phyloP scores from a whole-genome alignment of 108 stramenopile species.

The Conticribra guillardii region DNA sequence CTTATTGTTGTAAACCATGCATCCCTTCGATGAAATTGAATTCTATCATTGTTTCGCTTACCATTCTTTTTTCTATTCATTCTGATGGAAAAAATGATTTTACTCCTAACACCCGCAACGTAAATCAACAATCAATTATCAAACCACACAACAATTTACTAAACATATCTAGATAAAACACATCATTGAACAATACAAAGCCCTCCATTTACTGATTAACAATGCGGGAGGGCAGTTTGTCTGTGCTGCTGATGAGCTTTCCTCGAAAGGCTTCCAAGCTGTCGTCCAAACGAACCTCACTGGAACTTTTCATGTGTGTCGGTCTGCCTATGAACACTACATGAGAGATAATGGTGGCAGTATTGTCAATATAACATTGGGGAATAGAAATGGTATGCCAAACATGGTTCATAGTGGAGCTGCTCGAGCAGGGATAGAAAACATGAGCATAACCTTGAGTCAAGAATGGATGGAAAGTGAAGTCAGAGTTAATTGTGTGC shows the following conservation, averaged over 20 bases:
- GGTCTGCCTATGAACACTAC: constrained; percentile 76
- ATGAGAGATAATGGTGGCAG: constrained; percentile 81
- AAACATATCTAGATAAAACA: constrained; percentile 55
- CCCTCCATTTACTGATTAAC: constrained; percentile 81
- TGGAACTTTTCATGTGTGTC: constrained; percentile 83
- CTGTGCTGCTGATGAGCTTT: constrained; percentile 69
- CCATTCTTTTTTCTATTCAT: too few relatives aligned
- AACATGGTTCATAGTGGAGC: constrained; percentile 86
- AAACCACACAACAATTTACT: constrained; percentile 52
- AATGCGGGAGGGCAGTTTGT: constrained; percentile 89
- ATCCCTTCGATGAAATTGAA: too few relatives aligned
- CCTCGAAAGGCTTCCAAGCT: constrained; percentile 71
- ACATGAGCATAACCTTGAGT: constrained; percentile 83
- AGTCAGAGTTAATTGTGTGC: constrained; percentile 87
- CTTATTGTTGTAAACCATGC: too few relatives aligned
- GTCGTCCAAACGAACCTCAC: constrained; percentile 83
- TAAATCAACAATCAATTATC: neutral
- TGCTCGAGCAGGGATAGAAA: constrained; percentile 85
- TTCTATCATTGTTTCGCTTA: too few relatives aligned
- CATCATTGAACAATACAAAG: constrained; percentile 56
- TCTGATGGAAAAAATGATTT: neutral
- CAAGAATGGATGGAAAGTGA: constrained; percentile 86
- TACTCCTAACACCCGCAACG: neutral
- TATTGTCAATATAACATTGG: constrained; percentile 88
- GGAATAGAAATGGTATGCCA: constrained; percentile 88